phyloP scores from a whole-genome alignment of 2,329 filamentous ascomycete genomes.

The Diplocarpon rosae region DNA sequence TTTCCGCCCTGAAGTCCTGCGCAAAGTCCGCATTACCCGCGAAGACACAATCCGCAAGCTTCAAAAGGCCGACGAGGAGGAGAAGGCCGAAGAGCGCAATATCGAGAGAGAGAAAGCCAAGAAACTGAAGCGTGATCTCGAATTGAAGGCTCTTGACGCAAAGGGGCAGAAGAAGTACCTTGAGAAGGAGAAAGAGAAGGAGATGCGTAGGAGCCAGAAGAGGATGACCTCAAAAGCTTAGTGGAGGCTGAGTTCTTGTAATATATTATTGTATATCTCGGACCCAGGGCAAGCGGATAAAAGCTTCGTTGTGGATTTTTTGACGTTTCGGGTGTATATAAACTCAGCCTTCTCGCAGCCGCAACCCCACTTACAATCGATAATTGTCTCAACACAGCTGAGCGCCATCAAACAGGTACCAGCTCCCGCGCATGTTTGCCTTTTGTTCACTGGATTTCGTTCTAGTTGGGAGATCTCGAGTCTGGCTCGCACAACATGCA shows the following conservation, averaged over 20 bases:
- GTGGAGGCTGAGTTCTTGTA: neutral
- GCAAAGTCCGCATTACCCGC: conserved; percentile 70
- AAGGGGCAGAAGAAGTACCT: conserved; percentile 81
- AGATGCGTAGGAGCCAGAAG: conserved; percentile 51
- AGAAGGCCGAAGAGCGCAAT: conserved; percentile 68
- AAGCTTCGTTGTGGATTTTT: neutral
- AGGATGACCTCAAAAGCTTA: conserved; percentile 36
- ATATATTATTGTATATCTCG: conserved; percentile 1
- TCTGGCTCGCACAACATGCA: too few species aligned
- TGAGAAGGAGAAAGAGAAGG: conserved; percentile 70
- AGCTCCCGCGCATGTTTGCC: too few species aligned
- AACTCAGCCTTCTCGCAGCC: neutral
- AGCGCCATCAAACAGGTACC: too few species aligned
- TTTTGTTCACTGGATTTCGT: too few species aligned
- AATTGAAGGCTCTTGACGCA: conserved; percentile 64
- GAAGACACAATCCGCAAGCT: conserved; percentile 74
- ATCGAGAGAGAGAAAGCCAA: conserved; percentile 62
- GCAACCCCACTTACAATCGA: too few species aligned
- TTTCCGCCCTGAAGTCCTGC: conserved; percentile 83
- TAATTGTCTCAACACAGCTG: too few species aligned
- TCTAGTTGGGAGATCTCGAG: too few species aligned
- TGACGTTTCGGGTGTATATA: conserved; percentile 3
- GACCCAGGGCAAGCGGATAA: neutral
- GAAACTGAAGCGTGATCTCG: conserved; percentile 82
- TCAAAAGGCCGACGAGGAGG: conserved; percentile 66